Evolutionary conservation across 2,329 filamentous ascomycete genomes (phyloP).

Genomic region (Raffaelea ambrosiae): DNA sequence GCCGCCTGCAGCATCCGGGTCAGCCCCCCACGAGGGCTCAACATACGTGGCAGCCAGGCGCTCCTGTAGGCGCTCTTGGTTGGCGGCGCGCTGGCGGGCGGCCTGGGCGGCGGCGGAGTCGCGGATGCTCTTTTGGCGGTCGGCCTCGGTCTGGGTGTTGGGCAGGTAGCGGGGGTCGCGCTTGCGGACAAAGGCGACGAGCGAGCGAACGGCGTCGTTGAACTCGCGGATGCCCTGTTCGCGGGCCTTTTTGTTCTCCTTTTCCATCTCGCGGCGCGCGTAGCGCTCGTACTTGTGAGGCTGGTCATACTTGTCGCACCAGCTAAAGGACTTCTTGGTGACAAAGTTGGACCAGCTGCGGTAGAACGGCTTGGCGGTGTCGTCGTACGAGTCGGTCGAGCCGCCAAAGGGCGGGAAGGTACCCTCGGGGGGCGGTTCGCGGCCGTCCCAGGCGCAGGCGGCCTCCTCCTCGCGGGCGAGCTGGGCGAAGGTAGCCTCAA

Average conservation of each 20-base stretch:
- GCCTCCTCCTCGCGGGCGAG: slow-evolving; percentile 72
- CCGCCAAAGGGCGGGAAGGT: slow-evolving; percentile 74
- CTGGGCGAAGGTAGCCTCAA: slow-evolving; percentile 69
- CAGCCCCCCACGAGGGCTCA: slow-evolving; percentile 74
- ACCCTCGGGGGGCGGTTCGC: slow-evolving; percentile 36
- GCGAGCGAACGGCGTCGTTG: slow-evolving; percentile 80
- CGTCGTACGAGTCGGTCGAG: slow-evolving; percentile 67
- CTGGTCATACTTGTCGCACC: slow-evolving; percentile 78
- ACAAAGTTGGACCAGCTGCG: slow-evolving; percentile 69
- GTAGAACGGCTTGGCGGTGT: slow-evolving; percentile 74
- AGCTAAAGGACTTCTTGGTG: slow-evolving; percentile 78
- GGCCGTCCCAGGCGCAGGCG: slow-evolving; percentile 60
- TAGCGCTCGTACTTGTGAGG: slow-evolving; percentile 82
- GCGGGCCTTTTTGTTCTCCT: slow-evolving; percentile 79
- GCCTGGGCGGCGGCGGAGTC: slow-evolving; percentile 78
- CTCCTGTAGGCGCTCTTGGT: slow-evolving; percentile 56
- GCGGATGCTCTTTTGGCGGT: slow-evolving; percentile 70
- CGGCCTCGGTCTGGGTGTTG: slow-evolving; percentile 68
- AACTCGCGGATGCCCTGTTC: slow-evolving; percentile 81
- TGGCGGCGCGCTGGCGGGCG: slow-evolving; percentile 70
- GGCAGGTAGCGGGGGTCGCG: slow-evolving; percentile 78
- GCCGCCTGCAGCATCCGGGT: slow-evolving; percentile 23
- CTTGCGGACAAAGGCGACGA: slow-evolving; percentile 84
- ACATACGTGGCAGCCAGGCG: slow-evolving; percentile 30
- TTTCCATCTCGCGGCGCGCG: slow-evolving; percentile 80